phyloP scores from a whole-genome alignment of 1,284 basidiomycete species.

The Puccinia horiana region DNA sequence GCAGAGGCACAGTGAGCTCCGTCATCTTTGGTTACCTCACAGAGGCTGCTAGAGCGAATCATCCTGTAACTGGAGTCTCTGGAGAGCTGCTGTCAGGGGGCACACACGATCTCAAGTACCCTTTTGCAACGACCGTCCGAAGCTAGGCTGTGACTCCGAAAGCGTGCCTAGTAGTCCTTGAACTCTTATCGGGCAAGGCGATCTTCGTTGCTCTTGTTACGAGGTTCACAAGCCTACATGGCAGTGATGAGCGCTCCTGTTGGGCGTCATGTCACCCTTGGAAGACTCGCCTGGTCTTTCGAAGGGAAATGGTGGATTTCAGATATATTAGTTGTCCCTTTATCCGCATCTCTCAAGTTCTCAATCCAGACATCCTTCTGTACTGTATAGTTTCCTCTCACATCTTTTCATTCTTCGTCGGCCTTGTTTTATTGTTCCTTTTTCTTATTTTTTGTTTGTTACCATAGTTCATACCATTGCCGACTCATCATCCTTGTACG shows the following conservation, averaged over 20 bases:
- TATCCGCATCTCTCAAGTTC: background rate
- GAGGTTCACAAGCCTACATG: background rate
- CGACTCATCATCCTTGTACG: background rate
- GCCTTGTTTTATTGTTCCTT: background rate
- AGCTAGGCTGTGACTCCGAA: background rate
- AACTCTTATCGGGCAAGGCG: constrained; percentile 10
- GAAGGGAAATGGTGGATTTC: background rate
- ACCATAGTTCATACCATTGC: background rate
- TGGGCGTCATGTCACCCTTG: background rate
- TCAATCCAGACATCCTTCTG: background rate
- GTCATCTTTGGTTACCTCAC: no score
- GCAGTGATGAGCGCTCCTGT: background rate
- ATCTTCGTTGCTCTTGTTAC: constrained; percentile 26
- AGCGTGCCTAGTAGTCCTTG: background rate
- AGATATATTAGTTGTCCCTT: background rate
- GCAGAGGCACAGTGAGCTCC: no score
- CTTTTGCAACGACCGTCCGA: background rate
- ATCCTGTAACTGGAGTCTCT: background rate
- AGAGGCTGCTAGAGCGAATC: background rate
- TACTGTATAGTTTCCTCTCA: background rate
- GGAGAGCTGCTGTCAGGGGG: background rate
- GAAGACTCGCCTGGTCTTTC: background rate
- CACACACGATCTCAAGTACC: background rate
- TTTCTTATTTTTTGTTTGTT: background rate
- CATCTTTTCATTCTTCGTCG: background rate